phyloP scores from a whole-genome alignment of 306 rosid species.

The Delonix regia region DNA sequence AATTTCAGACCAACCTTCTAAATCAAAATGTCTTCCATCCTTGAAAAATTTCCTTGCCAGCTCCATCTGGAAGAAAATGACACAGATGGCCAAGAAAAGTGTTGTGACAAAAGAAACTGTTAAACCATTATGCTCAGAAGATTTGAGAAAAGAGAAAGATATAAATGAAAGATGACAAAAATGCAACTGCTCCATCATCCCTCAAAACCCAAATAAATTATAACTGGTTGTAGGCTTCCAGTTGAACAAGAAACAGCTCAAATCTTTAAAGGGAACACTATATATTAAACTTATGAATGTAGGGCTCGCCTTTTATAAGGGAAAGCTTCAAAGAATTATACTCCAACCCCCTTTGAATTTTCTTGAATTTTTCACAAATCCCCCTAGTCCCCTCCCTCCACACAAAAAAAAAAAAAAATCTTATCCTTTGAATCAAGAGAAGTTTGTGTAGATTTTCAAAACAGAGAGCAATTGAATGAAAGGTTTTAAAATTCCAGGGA shows the following conservation, averaged over 20 bases:
- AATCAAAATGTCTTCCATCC: slow-evolving; percentile 81
- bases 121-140: slow-evolving; percentile 12
- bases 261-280: background rate
- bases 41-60: slow-evolving; percentile 76
- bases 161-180: slow-evolving; percentile 17
- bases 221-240: background rate
- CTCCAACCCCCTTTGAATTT: background rate
- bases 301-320: background rate
- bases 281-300: background rate
- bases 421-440: background rate
- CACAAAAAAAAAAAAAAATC: no score
- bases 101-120: slow-evolving; percentile 26
- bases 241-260: background rate
- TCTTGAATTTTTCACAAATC: background rate
- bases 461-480: background rate
- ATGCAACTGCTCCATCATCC: background rate
- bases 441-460: background rate
- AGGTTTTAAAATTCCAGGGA: background rate
- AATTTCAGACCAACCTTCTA: slow-evolving; percentile 68
- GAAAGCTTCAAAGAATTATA: background rate
- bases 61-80: slow-evolving; percentile 68
- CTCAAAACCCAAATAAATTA: background rate
- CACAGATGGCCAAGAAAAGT: slow-evolving; percentile 22
- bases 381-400: background rate
- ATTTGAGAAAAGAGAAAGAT: slow-evolving; percentile 1